Conservation (phyloP, 352 stramenopile genomes). For the Phytophthora constricta region DNA sequence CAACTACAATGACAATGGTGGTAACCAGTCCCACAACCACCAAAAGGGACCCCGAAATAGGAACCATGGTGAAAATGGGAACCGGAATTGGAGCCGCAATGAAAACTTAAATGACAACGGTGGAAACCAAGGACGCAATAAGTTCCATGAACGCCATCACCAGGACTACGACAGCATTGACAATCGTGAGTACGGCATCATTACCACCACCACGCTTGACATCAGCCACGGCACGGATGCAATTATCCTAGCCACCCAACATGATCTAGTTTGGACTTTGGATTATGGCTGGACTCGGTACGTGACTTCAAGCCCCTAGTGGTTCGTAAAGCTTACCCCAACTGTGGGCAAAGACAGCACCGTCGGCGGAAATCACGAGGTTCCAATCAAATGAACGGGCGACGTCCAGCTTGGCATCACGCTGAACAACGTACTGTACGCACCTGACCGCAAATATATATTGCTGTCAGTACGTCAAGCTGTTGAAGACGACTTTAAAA, state of each 20-base stretch:
- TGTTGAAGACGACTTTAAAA: constrained; percentile 17
- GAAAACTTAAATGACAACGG: neutral
- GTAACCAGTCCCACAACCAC: neutral
- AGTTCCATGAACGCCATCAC: constrained; percentile 5
- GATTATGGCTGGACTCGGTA: constrained; percentile 24
- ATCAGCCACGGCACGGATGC: neutral
- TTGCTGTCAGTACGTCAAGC: constrained; percentile 18
- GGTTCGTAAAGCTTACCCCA: constrained; percentile 9
- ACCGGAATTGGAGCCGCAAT: neutral
- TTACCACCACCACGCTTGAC: constrained; percentile 23
- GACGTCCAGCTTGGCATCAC: constrained; percentile 10
- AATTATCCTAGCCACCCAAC: constrained; percentile 5
- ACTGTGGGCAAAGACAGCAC: constrained; percentile 13
- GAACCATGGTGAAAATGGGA: too few relatives aligned
- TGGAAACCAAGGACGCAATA: neutral
- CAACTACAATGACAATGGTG: neutral
- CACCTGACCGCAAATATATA: constrained; percentile 13
- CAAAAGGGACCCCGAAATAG: neutral
- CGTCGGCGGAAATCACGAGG: constrained; percentile 25
- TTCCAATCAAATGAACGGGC: constrained; percentile 7
- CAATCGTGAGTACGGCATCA: constrained; percentile 13
- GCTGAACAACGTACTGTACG: constrained; percentile 13
- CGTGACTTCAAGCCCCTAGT: constrained; percentile 3
- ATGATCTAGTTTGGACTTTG: constrained; percentile 13
- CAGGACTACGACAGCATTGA: neutral